Base-by-base conservation (phyloP, 1,284 basidiomycete genomes). In the Ganoderma sinense region DNA sequence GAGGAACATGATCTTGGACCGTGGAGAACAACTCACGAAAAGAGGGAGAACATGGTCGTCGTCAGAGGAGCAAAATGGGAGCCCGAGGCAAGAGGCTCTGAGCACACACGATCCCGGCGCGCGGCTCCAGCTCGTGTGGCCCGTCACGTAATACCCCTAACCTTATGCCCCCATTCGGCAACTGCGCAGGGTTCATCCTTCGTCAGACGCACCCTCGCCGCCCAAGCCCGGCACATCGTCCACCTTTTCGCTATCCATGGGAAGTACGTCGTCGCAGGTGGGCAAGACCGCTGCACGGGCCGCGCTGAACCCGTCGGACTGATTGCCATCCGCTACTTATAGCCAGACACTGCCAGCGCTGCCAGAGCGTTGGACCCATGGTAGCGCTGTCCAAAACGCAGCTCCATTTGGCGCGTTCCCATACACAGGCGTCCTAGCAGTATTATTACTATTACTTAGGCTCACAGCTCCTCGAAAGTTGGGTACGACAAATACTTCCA, bases 1-100 rank as follows among this genome's bases (percentile, higher is more conserved):
- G 59, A 78, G 72, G 62, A 53, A 70, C 59, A 48, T 68, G 39
- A 53, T 56, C 68, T 56, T 56, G n/a, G 45, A 33, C 65, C 26
- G 41, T 69, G 65, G 45, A 65, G 62, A 13, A 36, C 18, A 59
- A 89, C 92, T 88, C 79, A 92, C 91, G 90, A 91, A 75, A 92
- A 89, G 68, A 91, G 78, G 72, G 89, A 88, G 83, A 94, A 92
- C 91, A 94, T 93, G 75, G 70, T 73, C 67, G 70, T 70, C 68
- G 71, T 62, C 48, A 53, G 56, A 1, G 29, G 6, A 59, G 51
- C 31, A 31, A 40, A n/a, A 31, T 26, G 62, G 33, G 31, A 61
- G 48, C 48, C 48, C 48, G 23, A 26, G 23, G 51, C 51, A 40
- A 18, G 40, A 4, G 10, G n/a, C n/a, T n/a, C n/a, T n/a, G 36